Conservation (phyloP, 2,329 filamentous ascomycete species). For the Fusarium camptoceras region DNA sequence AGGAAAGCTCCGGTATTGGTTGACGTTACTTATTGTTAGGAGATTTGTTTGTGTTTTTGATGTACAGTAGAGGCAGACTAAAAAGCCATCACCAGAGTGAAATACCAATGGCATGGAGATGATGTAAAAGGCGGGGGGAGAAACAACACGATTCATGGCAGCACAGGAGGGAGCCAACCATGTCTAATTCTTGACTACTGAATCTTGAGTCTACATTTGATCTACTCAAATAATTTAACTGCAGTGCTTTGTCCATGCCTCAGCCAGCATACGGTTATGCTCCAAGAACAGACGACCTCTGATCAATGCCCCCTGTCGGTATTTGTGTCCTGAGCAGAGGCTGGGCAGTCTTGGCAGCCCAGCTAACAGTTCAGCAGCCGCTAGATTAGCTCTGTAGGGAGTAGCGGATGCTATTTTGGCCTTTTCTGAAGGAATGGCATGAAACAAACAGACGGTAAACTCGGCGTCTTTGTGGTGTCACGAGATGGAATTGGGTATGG, state of each 20-base stretch:
- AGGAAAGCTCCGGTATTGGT: slow-evolving; percentile 26
- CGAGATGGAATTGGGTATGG: slow-evolving; percentile 6
- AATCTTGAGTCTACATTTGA: background rate
- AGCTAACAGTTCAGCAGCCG: slow-evolving; percentile 24
- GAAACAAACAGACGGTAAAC: slow-evolving; percentile 19
- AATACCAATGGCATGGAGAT: slow-evolving; percentile 37
- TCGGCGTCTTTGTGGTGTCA: slow-evolving; percentile 13
- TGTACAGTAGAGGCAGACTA: slow-evolving; percentile 2
- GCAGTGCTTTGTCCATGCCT: background rate
- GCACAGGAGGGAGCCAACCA: slow-evolving; percentile 15
- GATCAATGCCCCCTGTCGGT: slow-evolving; percentile 23
- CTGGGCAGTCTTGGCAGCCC: slow-evolving; percentile 18
- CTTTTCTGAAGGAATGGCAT: slow-evolving; percentile 14
- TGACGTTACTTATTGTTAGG: background rate
- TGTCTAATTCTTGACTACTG: background rate
- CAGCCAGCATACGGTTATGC: background rate
- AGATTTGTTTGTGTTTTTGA: slow-evolving; percentile 31
- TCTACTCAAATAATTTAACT: background rate
- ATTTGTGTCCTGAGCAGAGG: slow-evolving; percentile 20
- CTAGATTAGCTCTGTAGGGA: slow-evolving; percentile 27
- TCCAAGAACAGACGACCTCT: background rate
- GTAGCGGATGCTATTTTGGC: slow-evolving; percentile 39
- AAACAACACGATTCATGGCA: slow-evolving; percentile 25
- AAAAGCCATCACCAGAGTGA: slow-evolving; percentile 16
- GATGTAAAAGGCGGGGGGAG: slow-evolving; percentile 34